Percentiles rank a stretch among this genome's conserved stretches.
phyloP scores from a whole-genome alignment of 2,329 filamentous ascomycete genomes.

The Xylaria sp. region DNA sequence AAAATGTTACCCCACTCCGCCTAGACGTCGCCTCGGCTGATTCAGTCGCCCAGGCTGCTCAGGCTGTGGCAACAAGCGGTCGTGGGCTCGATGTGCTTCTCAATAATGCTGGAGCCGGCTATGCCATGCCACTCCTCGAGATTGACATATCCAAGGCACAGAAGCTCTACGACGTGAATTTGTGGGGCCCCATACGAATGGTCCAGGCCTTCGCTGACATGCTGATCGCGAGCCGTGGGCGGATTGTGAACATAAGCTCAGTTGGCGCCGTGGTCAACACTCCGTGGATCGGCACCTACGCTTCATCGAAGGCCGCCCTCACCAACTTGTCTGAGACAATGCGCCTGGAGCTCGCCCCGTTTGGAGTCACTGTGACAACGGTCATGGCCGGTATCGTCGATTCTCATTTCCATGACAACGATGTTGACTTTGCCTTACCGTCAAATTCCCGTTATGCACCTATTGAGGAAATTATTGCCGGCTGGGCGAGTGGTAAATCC shows the following conservation, averaged over 20 bases:
- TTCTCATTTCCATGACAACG: background rate
- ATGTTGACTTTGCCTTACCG: background rate
- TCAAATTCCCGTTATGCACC: background rate
- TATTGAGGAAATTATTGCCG: conserved; percentile 4
- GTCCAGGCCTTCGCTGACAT: conserved; percentile 18
- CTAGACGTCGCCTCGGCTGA: conserved; percentile 13
- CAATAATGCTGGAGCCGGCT: conserved; percentile 30
- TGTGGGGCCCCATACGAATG: conserved; percentile 17
- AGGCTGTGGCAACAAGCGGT: background rate
- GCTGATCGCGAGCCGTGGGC: conserved; percentile 11
- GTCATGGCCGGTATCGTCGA: background rate
- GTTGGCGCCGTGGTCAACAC: background rate
- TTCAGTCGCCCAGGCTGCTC: background rate
- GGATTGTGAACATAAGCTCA: conserved; percentile 22
- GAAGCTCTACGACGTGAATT: conserved; percentile 22
- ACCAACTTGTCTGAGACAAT: background rate
- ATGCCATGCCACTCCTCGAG: conserved; percentile 29
- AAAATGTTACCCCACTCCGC: background rate
- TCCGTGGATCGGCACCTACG: conserved; percentile 4
- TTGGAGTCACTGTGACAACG: conserved; percentile 8
- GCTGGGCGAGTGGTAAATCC: background rate
- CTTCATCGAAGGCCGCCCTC: conserved; percentile 6
- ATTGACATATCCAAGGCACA: conserved; percentile 17
- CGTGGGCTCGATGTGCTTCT: conserved; percentile 26
- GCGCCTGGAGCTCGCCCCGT: conserved; percentile 6